Evolutionary conservation across 2,329 filamentous ascomycete species (phyloP), one percentile per base, ranked within the genome.

Genomic region (Fusarium subtropicale): DNA sequence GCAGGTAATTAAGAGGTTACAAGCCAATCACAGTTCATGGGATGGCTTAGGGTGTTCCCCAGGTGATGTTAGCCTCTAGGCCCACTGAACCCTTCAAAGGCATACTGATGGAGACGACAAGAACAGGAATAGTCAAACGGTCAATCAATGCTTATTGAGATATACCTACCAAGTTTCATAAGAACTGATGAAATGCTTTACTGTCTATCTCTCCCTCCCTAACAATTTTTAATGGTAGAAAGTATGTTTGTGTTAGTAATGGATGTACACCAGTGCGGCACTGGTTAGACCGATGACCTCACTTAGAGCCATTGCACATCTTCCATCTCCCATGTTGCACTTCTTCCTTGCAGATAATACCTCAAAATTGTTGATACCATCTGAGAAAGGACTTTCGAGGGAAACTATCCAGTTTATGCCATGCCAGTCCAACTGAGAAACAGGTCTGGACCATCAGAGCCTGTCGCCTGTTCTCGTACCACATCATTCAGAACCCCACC

Each of bases 1-100:
- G 71, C 55, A 52, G 54, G 60, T 69, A 70, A 76, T 76, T 72
- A 73, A 76, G 54, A 18, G 16, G 15, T 11, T 16, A 2, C 9
- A n/a, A 15, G 6, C 72, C 56, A 74, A 74, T 74, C 66, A 68
- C 4, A 46, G 28, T 9, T 30, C 16, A 28, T 20, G 30, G 42
- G 11, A 24, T 28, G 46, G 42, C 24, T n/a, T 12, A 18, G 13
- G 24, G n/a, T 55, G 55, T 61, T 56, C 54, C 61, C 55, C 39
- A 51, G 55, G 63, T 50, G 48, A 66, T 46, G 31, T 50, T 50
- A 34, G 38, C 18, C 16, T 22, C 8, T 15, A 33, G 22, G 36
- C 24, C 18, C 55, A 56, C 44, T 22, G 48, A 45, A 18, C 48
- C 34, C 24, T 50, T 59, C 16, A 45, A 45, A 16, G n/a, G 16